Conservation (phyloP, 805 yeast genomes). For the Metschnikowia noctiluminum region DNA sequence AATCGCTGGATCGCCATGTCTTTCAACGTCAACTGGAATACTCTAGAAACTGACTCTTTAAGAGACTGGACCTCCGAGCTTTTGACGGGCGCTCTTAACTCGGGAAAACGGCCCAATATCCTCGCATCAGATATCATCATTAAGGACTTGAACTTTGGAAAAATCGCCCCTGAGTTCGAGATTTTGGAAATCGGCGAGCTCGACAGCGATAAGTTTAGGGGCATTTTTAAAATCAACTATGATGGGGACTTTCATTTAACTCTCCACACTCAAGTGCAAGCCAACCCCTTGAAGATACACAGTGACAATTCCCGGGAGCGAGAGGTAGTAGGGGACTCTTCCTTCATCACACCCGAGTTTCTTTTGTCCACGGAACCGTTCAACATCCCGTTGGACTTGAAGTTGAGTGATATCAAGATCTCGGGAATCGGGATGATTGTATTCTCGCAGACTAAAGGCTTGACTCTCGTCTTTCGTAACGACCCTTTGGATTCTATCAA, state of each 20-base stretch:
- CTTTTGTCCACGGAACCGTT: constrained; percentile 63
- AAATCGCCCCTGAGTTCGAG: constrained; percentile 70
- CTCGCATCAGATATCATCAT: constrained; percentile 67
- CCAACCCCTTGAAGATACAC: constrained; percentile 75
- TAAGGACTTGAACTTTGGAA: constrained; percentile 69
- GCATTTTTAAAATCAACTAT: constrained; percentile 75
- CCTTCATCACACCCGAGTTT: constrained; percentile 65
- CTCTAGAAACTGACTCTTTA: constrained; percentile 63
- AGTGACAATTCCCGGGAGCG: constrained; percentile 39
- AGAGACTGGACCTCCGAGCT: constrained; percentile 61
- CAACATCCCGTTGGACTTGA: constrained; percentile 74
- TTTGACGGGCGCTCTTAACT: constrained; percentile 67
- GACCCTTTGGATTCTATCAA: constrained; percentile 83
- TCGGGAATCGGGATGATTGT: constrained; percentile 84
- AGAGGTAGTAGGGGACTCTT: constrained; percentile 27
- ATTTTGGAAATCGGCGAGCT: constrained; percentile 81
- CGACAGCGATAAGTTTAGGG: constrained; percentile 71
- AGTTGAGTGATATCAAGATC: constrained; percentile 65
- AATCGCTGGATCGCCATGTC: constrained; percentile 47
- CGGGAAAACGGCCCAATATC: constrained; percentile 68
- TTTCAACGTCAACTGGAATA: constrained; percentile 73
- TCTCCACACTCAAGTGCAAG: constrained; percentile 76
- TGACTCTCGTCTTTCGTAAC: constrained; percentile 82
- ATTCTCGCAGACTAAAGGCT: constrained; percentile 75
- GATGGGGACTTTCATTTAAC: constrained; percentile 74